Evolutionary conservation across 2,329 filamentous ascomycete species (phyloP).

Genomic region (Corynespora cassiicola): DNA sequence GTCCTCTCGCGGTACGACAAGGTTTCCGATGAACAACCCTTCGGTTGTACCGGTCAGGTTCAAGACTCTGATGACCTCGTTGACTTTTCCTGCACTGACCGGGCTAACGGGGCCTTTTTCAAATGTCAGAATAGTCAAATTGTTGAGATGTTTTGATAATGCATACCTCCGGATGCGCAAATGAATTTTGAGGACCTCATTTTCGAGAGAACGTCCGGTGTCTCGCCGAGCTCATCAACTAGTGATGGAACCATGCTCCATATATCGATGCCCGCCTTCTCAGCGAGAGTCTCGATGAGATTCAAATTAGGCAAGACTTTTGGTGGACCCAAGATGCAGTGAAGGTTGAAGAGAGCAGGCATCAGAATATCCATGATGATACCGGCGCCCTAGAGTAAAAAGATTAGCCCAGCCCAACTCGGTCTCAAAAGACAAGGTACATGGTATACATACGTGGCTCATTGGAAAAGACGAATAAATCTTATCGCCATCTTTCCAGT

Average conservation of each 20-base stretch:
- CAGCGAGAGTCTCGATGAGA: conserved; percentile 41
- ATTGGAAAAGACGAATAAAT: conserved; percentile 45
- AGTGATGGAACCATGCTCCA: conserved; percentile 31
- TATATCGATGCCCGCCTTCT: conserved; percentile 38
- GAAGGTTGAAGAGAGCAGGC: conserved; percentile 44
- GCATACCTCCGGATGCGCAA: conserved; percentile 42
- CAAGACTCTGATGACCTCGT: conserved; percentile 20
- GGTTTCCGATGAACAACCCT: conserved; percentile 25
- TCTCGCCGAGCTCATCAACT: conserved; percentile 30
- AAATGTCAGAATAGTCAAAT: not conserved
- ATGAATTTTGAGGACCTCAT: conserved; percentile 25
- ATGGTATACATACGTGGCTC: conserved; percentile 36
- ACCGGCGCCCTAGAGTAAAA: conserved; percentile 45
- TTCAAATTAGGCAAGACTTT: conserved; percentile 45
- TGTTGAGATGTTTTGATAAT: conserved; percentile 1
- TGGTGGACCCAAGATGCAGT: conserved; percentile 46
- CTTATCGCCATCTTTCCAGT: conserved; percentile 27
- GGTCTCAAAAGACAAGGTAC: not conserved
- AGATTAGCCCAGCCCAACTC: not conserved
- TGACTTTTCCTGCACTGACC: conserved; percentile 21
- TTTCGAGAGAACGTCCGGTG: conserved; percentile 23
- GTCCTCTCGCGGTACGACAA: conserved; percentile 18
- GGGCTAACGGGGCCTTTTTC: conserved; percentile 27
- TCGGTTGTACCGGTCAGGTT: conserved; percentile 31
- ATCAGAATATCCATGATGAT: conserved; percentile 52